These are phyloP conservation scores for Curvularia eragrostidis DNA, from an alignment of 2,329 filamentous ascomycete species.

Conservation along the genomic window DNA sequence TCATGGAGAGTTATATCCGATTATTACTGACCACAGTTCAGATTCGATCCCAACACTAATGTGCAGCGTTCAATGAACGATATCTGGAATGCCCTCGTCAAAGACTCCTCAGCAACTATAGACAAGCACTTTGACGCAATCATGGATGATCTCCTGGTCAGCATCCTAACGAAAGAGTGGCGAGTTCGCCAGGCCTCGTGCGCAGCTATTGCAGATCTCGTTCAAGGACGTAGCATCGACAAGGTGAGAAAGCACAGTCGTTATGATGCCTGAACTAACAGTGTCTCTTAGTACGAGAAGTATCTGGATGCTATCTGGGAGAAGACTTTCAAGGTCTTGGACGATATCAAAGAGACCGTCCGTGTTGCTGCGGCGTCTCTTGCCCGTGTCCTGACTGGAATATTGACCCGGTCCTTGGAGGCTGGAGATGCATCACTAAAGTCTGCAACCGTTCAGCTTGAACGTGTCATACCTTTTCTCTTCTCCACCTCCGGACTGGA, in stretches of 20 bases:
- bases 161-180: constrained; percentile 91
- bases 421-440: constrained; percentile 71
- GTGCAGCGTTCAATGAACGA: constrained; percentile 96
- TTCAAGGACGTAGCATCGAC: constrained; percentile 74
- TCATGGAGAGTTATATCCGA: background rate
- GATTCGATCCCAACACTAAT: constrained; percentile 90
- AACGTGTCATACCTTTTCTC: constrained; percentile 87
- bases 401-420: constrained; percentile 84
- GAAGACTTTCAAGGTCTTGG: constrained; percentile 85
- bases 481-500: constrained; percentile 89
- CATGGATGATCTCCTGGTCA: constrained; percentile 83
- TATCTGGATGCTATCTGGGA: constrained; percentile 87
- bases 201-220: constrained; percentile 83
- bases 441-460: constrained; percentile 79
- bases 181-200: constrained; percentile 91
- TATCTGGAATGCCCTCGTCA: constrained; percentile 96
- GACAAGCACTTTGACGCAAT: constrained; percentile 87
- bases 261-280: constrained; percentile 6
- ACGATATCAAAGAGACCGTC: constrained; percentile 94
- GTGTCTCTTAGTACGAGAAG: constrained; percentile 69
- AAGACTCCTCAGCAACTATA: constrained; percentile 78
- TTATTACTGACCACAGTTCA: constrained; percentile 28
- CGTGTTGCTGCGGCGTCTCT: constrained; percentile 80
- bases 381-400: constrained; percentile 83
- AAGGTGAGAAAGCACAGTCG: constrained; percentile 39